These are phyloP conservation scores for Stellera chamaejasme DNA, from an alignment of 345 rosid genomes.

Conservation along the genomic window DNA sequence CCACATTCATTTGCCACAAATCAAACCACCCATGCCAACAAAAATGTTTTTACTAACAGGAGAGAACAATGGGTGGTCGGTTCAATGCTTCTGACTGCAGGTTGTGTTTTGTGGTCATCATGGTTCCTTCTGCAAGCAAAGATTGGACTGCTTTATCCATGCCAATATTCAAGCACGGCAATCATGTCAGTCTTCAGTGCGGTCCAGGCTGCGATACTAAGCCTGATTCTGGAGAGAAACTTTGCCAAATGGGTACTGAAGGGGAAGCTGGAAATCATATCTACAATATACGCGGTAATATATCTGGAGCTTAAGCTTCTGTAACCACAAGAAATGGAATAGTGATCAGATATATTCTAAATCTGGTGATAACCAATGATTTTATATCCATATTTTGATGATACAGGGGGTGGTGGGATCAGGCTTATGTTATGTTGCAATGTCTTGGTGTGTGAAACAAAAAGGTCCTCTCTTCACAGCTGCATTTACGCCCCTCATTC, in stretches of 20 bases:
- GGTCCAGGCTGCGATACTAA: slow-evolving; percentile 43
- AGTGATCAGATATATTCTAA: too few relatives aligned
- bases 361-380: slow-evolving; percentile 7
- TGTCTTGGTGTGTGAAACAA: slow-evolving; percentile 80
- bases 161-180: slow-evolving; percentile 54
- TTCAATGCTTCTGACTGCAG: slow-evolving; percentile 29
- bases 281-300: slow-evolving; percentile 40
- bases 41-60: slow-evolving; percentile 10
- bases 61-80: slow-evolving; percentile 42
- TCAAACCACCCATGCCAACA: slow-evolving; percentile 8
- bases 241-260: slow-evolving; percentile 41
- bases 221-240: slow-evolving; percentile 34
- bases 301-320: too few relatives aligned
- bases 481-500: slow-evolving; percentile 61
- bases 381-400: not conserved
- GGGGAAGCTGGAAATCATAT: slow-evolving; percentile 34
- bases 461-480: slow-evolving; percentile 79
- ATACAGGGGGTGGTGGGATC: slow-evolving; percentile 70
- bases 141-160: slow-evolving; percentile 35
- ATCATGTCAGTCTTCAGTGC: slow-evolving; percentile 55
- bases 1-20: too few relatives aligned
- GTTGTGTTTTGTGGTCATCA: slow-evolving; percentile 42
- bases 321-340: too few relatives aligned
- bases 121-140: slow-evolving; percentile 57
- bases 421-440: slow-evolving; percentile 71